Percentiles rank a stretch among this genome's conserved stretches.
phyloP scores from a whole-genome alignment of 2,329 filamentous ascomycete genomes.

The Clonostachys solani region DNA sequence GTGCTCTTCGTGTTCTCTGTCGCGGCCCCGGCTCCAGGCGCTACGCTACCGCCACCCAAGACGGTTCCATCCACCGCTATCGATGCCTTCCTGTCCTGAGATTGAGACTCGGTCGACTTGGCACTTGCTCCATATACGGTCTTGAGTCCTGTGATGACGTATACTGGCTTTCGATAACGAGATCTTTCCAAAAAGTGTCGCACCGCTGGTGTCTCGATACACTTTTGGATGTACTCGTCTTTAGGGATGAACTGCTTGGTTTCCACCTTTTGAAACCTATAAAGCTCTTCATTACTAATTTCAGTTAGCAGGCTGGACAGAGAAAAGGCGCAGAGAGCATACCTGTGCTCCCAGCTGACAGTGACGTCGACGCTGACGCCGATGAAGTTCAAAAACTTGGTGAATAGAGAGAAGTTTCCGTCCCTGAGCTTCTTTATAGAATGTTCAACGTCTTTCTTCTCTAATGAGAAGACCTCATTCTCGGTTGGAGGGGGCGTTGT shows the following conservation, averaged over 20 bases:
- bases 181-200: not conserved
- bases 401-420: slow-evolving; percentile 2
- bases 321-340: not conserved
- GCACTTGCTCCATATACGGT: slow-evolving; percentile 2
- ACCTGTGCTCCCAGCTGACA: not conserved
- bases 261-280: not conserved
- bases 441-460: slow-evolving; percentile 1
- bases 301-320: not conserved
- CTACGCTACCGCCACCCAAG: not conserved
- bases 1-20: not conserved
- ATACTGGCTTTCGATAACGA: slow-evolving; percentile 6
- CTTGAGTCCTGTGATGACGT: slow-evolving; percentile 6
- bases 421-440: slow-evolving; percentile 1
- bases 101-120: not conserved
- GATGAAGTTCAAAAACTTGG: slow-evolving; percentile 2
- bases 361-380: not conserved
- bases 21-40: not conserved
- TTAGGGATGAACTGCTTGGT: slow-evolving; percentile 1
- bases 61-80: not conserved
- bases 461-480: not conserved
- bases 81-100: not conserved
- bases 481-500: not conserved
- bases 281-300: not conserved
- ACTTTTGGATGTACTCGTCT: not conserved
- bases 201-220: not conserved